Evolutionary conservation across 371 early-diverging fungal genomes (phyloP), one percentile per base, ranked within the genome.

Genomic region (Blyttiomyces sp.): DNA sequence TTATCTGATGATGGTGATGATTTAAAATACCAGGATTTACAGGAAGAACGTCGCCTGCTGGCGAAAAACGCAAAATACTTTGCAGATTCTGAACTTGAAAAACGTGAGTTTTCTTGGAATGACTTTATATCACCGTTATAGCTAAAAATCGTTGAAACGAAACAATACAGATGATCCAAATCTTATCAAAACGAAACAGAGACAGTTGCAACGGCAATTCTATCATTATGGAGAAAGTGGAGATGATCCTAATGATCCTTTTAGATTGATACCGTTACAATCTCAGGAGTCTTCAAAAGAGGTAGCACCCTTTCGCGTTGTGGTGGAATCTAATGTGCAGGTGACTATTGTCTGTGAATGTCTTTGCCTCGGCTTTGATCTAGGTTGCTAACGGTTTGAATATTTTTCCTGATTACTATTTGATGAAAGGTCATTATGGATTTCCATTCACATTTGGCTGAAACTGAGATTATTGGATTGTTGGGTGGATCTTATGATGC

Each of bases 401-500:
- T n/a, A 17, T 11, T 49, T 6, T 11, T 39, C 19, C 6, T 49
- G n/a, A n/a, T n/a, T n/a, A n/a, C n/a, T n/a, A n/a, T n/a, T n/a
- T n/a, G n/a, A n/a, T n/a, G n/a, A 1, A n/a, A 86, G 88, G 75
- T 88, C 28, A 77, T 89, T 2, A 72, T 80, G 56, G 77, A 80
- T 49, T 60, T 80, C 36, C 80, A 80, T 51, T 23, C 80, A 1
- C 78, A 80, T 55, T 62, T 80, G 16, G 66, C 74, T 7, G 64
- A 69, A 31, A 75, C 75, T 17, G 80, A 80, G 54, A 72, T 77
- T 43, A 77, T 80, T 33, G 80, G 80, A 7, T 50, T 80, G 5
- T 60, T 80, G 4, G 80, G 77, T 39, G 80, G 80, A 0, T 59
- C 73, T 2, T 89, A 76, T 53, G 76, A 83, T 54, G 66, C 72